These are phyloP conservation scores for Boletellus sp. DNA, from an alignment of 768 basidiomycete genomes.

Conservation along the genomic window DNA sequence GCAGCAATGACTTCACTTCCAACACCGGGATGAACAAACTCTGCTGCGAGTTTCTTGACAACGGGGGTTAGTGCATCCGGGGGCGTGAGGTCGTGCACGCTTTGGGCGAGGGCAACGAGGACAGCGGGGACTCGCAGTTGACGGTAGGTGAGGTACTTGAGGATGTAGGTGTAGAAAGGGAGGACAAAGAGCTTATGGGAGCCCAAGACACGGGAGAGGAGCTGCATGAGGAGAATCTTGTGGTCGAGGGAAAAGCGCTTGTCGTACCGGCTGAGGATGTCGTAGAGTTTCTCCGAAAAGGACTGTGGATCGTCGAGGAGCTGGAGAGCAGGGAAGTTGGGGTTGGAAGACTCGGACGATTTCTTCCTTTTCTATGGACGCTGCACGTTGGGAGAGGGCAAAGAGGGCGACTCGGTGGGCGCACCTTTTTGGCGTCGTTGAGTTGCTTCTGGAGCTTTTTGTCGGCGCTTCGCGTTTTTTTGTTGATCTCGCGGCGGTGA, in stretches of 20 bases:
- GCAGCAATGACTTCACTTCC: slow-evolving; percentile 94
- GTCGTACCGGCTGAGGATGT: slow-evolving; percentile 78
- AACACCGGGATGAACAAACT: slow-evolving; percentile 97
- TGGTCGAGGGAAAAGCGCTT: slow-evolving; percentile 96
- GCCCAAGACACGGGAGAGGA: slow-evolving; percentile 91
- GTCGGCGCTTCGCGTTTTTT: slow-evolving; percentile 81
- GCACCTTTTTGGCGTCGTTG: slow-evolving; percentile 72
- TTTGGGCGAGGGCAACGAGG: slow-evolving; percentile 90
- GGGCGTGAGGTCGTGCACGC: slow-evolving; percentile 91
- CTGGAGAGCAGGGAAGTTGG: slow-evolving; percentile 91
- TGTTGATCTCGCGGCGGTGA: slow-evolving; percentile 89
- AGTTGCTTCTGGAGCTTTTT: slow-evolving; percentile 74
- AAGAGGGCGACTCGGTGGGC: slow-evolving; percentile 1
- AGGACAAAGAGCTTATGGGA: slow-evolving; percentile 90
- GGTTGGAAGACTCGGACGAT: slow-evolving; percentile 25
- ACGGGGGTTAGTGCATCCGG: slow-evolving; percentile 90
- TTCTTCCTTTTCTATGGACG: slow-evolving; percentile 35
- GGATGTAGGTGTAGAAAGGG: slow-evolving; percentile 92
- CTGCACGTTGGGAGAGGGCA: slow-evolving; percentile 27
- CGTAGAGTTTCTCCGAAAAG: slow-evolving; percentile 91
- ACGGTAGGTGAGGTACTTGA: slow-evolving; percentile 89
- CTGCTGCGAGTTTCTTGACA: slow-evolving; percentile 85
- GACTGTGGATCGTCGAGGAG: slow-evolving; percentile 93
- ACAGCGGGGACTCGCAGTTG: slow-evolving; percentile 92
- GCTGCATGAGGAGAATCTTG: slow-evolving; percentile 96